Percentiles rank a stretch among this genome's conserved stretches.
These are phyloP conservation scores for Cnidoscolus chayamansa DNA, from an alignment of 441 rosid species.

Conservation along the genomic window DNA sequence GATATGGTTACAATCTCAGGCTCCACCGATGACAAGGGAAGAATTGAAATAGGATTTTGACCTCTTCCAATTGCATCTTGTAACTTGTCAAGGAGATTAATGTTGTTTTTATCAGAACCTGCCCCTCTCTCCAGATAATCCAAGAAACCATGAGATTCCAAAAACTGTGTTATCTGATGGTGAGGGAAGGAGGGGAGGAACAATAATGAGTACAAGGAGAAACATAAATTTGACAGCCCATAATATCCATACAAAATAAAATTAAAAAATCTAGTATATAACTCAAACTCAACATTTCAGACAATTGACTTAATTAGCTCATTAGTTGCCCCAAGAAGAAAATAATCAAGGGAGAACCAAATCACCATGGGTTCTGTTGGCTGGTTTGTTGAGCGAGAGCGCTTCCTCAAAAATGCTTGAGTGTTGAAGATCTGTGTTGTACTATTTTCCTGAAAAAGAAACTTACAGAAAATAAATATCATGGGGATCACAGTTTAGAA, in stretches of 20 bases:
- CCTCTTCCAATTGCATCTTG: conserved; percentile 99
- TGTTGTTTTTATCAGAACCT: conserved; percentile 64
- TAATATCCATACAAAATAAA: neutral
- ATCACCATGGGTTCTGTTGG: conserved; percentile 91
- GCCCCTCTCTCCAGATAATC: conserved; percentile 88
- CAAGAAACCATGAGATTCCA: conserved; percentile 86
- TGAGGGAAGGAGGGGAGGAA: conserved; percentile 3
- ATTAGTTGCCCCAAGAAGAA: neutral
- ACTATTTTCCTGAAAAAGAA: conserved; percentile 64
- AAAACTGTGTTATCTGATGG: conserved; percentile 74
- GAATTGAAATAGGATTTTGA: conserved; percentile 80
- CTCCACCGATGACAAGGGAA: conserved; percentile 60
- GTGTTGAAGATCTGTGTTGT: conserved; percentile 63
- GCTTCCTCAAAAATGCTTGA: conserved; percentile 90
- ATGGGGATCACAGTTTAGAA: neutral
- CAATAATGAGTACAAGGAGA: conserved; percentile 8
- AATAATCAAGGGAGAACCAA: conserved; percentile 18
- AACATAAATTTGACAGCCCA: neutral
- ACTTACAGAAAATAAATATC: neutral
- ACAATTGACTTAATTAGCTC: neutral
- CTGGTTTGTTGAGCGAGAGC: conserved; percentile 86
- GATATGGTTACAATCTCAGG: conserved; percentile 90
- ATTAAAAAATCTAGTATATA: conserved; percentile 11
- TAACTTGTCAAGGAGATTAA: conserved; percentile 87
- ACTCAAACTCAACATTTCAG: conserved; percentile 31